Conservation (phyloP, 2,329 filamentous ascomycete species). For the Colletotrichum sp. region DNA sequence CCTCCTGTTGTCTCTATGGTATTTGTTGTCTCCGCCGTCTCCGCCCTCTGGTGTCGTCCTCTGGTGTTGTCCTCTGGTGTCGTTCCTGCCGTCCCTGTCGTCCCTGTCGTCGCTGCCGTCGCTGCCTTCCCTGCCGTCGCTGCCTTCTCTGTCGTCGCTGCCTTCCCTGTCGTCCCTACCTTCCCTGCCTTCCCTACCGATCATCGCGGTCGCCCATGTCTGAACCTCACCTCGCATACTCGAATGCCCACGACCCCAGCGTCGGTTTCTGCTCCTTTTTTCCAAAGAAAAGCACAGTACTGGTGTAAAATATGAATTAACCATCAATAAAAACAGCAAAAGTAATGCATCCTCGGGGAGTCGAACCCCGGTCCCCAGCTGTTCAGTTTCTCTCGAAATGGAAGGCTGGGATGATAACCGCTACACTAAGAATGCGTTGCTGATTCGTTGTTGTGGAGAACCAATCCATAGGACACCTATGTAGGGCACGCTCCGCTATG, state of each 20-base stretch:
- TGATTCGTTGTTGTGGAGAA: background rate
- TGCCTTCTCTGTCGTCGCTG: background rate
- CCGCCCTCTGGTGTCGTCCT: too few relatives aligned
- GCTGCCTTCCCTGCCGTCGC: background rate
- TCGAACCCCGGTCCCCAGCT: background rate
- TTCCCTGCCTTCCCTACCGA: background rate
- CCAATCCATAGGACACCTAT: background rate
- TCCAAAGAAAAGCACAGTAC: too few relatives aligned
- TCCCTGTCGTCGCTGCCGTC: background rate
- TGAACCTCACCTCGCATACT: too few relatives aligned
- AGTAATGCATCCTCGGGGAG: background rate
- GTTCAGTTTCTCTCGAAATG: fast-evolving
- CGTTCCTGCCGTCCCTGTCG: background rate
- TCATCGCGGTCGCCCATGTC: too few relatives aligned
- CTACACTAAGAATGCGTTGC: background rate
- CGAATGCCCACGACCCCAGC: too few relatives aligned
- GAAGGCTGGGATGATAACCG: background rate
- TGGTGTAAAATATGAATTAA: too few relatives aligned
- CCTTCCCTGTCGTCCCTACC: background rate
- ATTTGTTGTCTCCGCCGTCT: too few relatives aligned
- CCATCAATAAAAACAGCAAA: background rate
- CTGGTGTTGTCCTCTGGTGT: too few relatives aligned
- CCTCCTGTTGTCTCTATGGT: too few relatives aligned
- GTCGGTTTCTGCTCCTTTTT: too few relatives aligned
- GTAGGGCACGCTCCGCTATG: fast-evolving